Conservation (phyloP, 2,329 filamentous ascomycete genomes). For the Penicillium rolfsii region DNA sequence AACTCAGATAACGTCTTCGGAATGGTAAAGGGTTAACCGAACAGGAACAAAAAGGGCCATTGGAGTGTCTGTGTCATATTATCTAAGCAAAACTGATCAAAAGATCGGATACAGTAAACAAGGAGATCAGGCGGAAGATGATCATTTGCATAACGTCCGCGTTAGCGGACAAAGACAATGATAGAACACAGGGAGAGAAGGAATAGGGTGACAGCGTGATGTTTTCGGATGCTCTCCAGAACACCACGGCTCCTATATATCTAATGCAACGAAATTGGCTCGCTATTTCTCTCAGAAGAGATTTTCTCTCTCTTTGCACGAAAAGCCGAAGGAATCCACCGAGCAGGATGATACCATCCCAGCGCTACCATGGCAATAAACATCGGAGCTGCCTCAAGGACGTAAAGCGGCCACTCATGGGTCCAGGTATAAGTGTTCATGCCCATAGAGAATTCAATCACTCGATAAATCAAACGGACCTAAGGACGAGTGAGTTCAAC, state of each 20-base stretch:
- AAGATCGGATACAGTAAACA: background rate
- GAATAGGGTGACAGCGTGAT: background rate
- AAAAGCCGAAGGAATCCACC: constrained; percentile 37
- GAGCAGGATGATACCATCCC: constrained; percentile 54
- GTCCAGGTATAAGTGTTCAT: constrained; percentile 55
- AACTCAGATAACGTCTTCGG: background rate
- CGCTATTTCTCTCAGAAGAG: background rate
- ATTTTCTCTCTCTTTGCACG: background rate
- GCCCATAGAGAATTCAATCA: constrained; percentile 57
- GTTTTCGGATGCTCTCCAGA: background rate
- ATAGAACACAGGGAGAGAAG: background rate
- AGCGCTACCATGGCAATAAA: constrained; percentile 54
- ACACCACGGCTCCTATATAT: background rate
- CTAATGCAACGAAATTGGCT: background rate
- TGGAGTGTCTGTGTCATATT: background rate
- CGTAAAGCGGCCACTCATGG: constrained; percentile 59
- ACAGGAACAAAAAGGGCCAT: background rate
- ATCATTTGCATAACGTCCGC: background rate
- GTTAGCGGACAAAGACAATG: background rate
- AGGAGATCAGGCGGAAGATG: background rate
- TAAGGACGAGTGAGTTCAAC: constrained; percentile 40
- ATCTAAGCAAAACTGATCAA: background rate
- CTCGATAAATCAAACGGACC: constrained; percentile 58
- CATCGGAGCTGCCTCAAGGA: constrained; percentile 54
- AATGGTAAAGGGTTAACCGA: background rate